Conservation (phyloP, 225 moss, liverwort and hornwort genomes). For the Sphagnum contortum region DNA sequence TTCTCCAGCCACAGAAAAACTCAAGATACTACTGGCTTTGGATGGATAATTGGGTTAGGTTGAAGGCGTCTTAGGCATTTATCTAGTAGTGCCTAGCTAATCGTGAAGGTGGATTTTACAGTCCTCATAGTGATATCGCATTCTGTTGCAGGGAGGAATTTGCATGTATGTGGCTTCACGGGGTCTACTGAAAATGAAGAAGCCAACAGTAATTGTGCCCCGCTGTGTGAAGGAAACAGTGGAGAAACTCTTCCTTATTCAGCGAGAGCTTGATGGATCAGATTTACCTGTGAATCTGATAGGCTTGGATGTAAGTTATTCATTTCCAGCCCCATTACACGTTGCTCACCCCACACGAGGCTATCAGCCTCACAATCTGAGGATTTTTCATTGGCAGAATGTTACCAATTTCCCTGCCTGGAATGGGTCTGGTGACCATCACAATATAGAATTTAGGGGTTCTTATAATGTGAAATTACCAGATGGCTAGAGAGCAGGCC, state of each 20-base stretch:
- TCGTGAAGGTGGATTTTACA: background rate
- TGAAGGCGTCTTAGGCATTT: too few relatives aligned
- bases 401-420: background rate
- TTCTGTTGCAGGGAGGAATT: slow-evolving; percentile 50
- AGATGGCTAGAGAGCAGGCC: too few relatives aligned
- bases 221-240: slow-evolving; percentile 64
- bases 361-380: too few relatives aligned
- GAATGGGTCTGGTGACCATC: slow-evolving; percentile 2
- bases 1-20: too few relatives aligned
- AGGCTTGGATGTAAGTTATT: slow-evolving; percentile 95
- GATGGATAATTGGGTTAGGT: background rate
- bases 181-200: slow-evolving; percentile 76
- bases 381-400: too few relatives aligned
- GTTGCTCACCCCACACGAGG: too few relatives aligned
- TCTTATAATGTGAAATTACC: background rate
- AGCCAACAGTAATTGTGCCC: slow-evolving; percentile 76
- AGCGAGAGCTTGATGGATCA: slow-evolving; percentile 84
- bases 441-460: background rate
- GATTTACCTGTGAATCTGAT: slow-evolving; percentile 61
- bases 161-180: slow-evolving; percentile 93
- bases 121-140: too few relatives aligned
- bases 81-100: too few relatives aligned
- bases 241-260: slow-evolving; percentile 73
- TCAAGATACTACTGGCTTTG: too few relatives aligned
- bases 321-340: background rate